phyloP scores from a whole-genome alignment of 2,329 filamentous ascomycete species.

The Xylariaceae sp. region DNA sequence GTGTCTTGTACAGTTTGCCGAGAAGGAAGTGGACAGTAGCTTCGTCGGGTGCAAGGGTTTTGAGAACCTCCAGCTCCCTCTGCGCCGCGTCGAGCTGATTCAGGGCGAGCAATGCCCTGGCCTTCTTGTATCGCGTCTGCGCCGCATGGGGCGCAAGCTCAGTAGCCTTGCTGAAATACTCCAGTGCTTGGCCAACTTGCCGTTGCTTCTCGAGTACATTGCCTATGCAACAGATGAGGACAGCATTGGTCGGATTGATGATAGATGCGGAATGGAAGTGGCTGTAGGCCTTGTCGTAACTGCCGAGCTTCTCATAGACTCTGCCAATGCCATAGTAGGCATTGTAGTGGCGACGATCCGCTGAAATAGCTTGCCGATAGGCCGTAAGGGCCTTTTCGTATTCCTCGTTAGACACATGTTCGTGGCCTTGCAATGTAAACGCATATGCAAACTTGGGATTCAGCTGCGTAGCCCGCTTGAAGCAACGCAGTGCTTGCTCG shows the following conservation, averaged over 20 bases:
- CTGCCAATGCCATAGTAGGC: constrained; percentile 90
- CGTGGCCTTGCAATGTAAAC: constrained; percentile 92
- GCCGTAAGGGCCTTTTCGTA: constrained; percentile 90
- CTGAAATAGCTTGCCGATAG: constrained; percentile 81
- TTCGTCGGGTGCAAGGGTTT: constrained; percentile 89
- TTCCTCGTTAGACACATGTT: constrained; percentile 93
- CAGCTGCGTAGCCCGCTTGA: constrained; percentile 89
- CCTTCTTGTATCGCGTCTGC: constrained; percentile 89
- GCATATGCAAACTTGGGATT: constrained; percentile 91
- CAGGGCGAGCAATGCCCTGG: constrained; percentile 77
- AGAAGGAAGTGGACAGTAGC: constrained; percentile 94
- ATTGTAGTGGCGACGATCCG: constrained; percentile 89
- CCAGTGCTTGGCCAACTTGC: constrained; percentile 72
- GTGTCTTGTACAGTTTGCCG: constrained; percentile 74
- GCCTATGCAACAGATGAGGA: constrained; percentile 89
- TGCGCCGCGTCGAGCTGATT: constrained; percentile 69
- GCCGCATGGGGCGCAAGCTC: constrained; percentile 78
- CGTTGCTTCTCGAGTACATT: constrained; percentile 86
- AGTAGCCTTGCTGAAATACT: constrained; percentile 79
- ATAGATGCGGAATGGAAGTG: constrained; percentile 85
- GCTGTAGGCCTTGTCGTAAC: constrained; percentile 84
- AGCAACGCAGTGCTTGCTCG: constrained; percentile 90
- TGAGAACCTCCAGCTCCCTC: constrained; percentile 80
- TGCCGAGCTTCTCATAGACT: constrained; percentile 87
- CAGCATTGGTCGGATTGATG: constrained; percentile 92